These are phyloP conservation scores for Dactylorhiza incarnata DNA, from an alignment of 106 monocot genomes.

Conservation along the genomic window DNA sequence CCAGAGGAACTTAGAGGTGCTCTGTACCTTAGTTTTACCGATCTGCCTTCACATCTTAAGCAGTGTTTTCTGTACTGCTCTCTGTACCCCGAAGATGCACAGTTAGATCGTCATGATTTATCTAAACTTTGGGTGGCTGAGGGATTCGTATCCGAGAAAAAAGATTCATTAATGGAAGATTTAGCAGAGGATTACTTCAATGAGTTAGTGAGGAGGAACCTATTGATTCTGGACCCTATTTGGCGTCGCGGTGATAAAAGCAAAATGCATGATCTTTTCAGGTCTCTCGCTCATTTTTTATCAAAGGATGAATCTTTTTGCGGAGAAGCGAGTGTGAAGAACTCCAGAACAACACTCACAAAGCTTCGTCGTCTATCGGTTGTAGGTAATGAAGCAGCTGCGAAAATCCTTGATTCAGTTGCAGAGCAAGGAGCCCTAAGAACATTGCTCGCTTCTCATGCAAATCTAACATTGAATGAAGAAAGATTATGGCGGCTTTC, in stretches of 20 bases:
- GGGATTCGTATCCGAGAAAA: conserved; percentile 11
- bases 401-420: neutral
- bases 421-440: conserved; percentile 2
- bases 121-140: conserved; percentile 10
- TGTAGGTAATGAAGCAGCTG: neutral
- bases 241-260: neutral
- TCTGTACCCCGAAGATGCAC: conserved; percentile 8
- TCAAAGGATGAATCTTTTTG: conserved; percentile 9
- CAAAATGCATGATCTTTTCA: conserved; percentile 35
- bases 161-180: conserved; percentile 17
- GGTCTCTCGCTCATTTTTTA: conserved; percentile 20
- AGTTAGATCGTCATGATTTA: neutral
- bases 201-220: conserved; percentile 16
- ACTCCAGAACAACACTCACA: too few species aligned
- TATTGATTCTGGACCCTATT: conserved; percentile 13
- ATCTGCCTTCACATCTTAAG: conserved; percentile 27
- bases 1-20: conserved; percentile 12
- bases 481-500: neutral
- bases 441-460: conserved; percentile 4
- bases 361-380: neutral
- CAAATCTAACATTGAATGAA: neutral
- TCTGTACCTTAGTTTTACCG: conserved; percentile 30
- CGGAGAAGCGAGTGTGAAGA: neutral
- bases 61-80: conserved; percentile 29
- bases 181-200: conserved; percentile 25